Evolutionary conservation across 1,139 yeast species (phyloP), one percentile per base, ranked within the genome.

Genomic region (Protomyces lactucae-debilis): DNA sequence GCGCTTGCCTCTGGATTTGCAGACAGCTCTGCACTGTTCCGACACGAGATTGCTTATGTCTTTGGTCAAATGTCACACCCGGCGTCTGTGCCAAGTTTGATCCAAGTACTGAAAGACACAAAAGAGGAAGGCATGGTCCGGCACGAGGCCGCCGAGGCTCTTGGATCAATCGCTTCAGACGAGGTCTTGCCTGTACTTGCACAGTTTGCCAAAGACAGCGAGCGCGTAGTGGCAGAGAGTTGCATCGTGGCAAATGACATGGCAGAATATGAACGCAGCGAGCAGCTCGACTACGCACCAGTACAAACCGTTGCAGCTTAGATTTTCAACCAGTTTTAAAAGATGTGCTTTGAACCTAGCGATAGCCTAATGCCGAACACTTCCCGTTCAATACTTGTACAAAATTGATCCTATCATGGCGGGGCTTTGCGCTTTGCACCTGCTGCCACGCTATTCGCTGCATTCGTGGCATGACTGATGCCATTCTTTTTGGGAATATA

Each of bases 121-220:
- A 74, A 77, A 18, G 97, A 95, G 78, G 98, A 95, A 55, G 96
- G 95, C 67, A 95, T 95, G 99, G 99, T 95, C 43, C 87, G 99
- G 78, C 99, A 95, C 75, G 99, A 95, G 78, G 99, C 99, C 65
- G 99, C 99, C 37, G 99, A 95, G 78, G 99, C 99, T 36, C 82
- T 95, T 71, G 99, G 99, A 28, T 84, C 96, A 36, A 93, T 95
- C 74, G 98, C 97, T 32, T 89, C 97, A n/a, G 96, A 89, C 72
- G 97, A 92, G 66, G 96, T 93, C 60, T 81, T 92, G 70, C 97
- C 97, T 18, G 86, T 93, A 48, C 83, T 95, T 73, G 83, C 88
- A 74, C 80, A 85, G 54, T 88, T 88, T 76, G 82, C 92, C 71
- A 80, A 84, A 71, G 99, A 95, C 74, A 80, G 83, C 68, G 97